Conservation (phyloP, 441 rosid genomes). For the Corymbia citriodora region DNA sequence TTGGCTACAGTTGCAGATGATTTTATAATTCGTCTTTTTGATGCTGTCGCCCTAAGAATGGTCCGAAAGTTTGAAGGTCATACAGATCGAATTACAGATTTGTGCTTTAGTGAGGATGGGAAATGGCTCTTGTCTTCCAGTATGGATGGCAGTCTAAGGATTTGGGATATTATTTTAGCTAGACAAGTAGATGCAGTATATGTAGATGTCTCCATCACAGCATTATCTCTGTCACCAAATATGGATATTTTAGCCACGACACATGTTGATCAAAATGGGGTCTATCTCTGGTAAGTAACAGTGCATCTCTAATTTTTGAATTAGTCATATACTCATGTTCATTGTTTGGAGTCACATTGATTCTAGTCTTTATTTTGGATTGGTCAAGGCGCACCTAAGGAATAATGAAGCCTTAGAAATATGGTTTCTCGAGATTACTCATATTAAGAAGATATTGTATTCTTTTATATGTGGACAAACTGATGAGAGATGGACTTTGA, state of each 20-base stretch:
- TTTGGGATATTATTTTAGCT: slow-evolving; percentile 90
- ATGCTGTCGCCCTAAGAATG: slow-evolving; percentile 72
- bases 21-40: slow-evolving; percentile 67
- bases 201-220: slow-evolving; percentile 78
- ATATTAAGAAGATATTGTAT: background rate
- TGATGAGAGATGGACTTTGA: background rate
- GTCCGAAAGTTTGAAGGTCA: slow-evolving; percentile 98
- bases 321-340: background rate
- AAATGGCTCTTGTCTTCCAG: slow-evolving; percentile 96
- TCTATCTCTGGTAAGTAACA: slow-evolving; percentile 70
- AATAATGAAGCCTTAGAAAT: background rate
- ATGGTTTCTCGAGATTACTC: background rate
- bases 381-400: background rate
- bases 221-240: slow-evolving; percentile 92
- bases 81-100: slow-evolving; percentile 77
- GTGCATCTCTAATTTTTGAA: slow-evolving; percentile 1
- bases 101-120: slow-evolving; percentile 96
- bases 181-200: slow-evolving; percentile 88
- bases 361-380: background rate
- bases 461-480: background rate
- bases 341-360: background rate
- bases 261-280: slow-evolving; percentile 93
- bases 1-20: slow-evolving; percentile 92
- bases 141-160: slow-evolving; percentile 92
- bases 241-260: slow-evolving; percentile 92